phyloP scores from a whole-genome alignment of 2,329 filamentous ascomycete species.

The Pseudocercospora pini-densiflorae region DNA sequence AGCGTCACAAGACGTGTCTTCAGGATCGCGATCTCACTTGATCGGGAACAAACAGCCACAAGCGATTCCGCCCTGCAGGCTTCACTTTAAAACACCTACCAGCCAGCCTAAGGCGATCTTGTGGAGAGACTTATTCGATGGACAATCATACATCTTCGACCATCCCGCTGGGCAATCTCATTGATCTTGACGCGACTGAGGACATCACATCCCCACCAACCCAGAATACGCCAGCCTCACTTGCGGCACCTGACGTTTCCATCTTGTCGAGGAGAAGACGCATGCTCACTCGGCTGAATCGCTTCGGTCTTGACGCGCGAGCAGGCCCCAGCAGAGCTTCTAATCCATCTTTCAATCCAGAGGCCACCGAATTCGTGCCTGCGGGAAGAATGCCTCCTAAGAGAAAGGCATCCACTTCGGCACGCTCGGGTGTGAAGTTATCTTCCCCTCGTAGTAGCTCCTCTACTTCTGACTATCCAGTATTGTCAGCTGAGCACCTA shows the following conservation, averaged over 20 bases:
- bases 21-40: not conserved
- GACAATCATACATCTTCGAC: not conserved
- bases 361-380: constrained; percentile 32
- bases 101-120: not conserved
- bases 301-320: not conserved
- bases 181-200: not conserved
- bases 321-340: constrained; percentile 4
- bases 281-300: not conserved
- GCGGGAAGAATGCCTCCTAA: constrained; percentile 30
- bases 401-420: constrained; percentile 35
- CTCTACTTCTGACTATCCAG: constrained; percentile 15
- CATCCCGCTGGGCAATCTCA: not conserved
- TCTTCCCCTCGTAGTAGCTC: constrained; percentile 16
- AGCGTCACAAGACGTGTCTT: not conserved
- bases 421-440: constrained; percentile 19
- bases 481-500: constrained; percentile 28
- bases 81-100: not conserved
- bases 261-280: constrained; percentile 1
- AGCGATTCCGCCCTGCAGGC: not conserved
- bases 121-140: not conserved
- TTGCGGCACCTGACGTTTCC: not conserved
- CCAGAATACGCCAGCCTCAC: not conserved
- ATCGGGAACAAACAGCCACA: not conserved
- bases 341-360: constrained; percentile 26
- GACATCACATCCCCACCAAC: not conserved